Evolutionary conservation across 208 protist genomes (phyloP), one percentile per base, ranked within the genome.

Genomic region (Naegleria lovaniensis): DNA sequence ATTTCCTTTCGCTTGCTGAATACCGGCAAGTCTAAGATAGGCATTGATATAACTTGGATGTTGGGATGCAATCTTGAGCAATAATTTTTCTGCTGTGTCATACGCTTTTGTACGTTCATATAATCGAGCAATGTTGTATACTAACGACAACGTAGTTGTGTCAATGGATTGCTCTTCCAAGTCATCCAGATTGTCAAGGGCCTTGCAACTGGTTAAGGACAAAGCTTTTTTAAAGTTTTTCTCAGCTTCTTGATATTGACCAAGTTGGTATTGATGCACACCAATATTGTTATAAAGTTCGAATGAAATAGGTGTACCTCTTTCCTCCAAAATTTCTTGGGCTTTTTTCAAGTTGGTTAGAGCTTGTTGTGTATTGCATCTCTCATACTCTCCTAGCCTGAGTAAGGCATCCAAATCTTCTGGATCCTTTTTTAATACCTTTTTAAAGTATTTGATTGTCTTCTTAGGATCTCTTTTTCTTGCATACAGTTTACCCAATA

Each of bases 1-100:
- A 39, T 94, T 75, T 51, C 92, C 92, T 16, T 90, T 41, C 19
- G 79, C 38, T 19, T 90, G 86, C 5, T 48, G 48, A 9, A 95
- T 94, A 5, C 22, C 79, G 25, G 91, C 92, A 0, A 95, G 19
- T 48, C 93, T 29, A 19, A 95, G 22, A 43, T 94, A 94, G 38
- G 91, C 93, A 83, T 94, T 93, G 6, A 93, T 41, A 86, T 95
- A 95, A 33, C 90, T 91, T 29, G 93, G 93, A 83, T 94, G 92
- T 16, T 94, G 92, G 6, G 91, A 90, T 15, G 93, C 33, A 16
- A 95, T 93, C 3, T 91, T 93, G 22, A 90, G 29, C 7, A 90
- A 92, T 58, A 92, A 16, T n/a, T 79, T 67, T 79, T 79, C 36
- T 43, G 51, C 55, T 13, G 19, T 41, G 5, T 79, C 16, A 22